Evolutionary conservation across 1,139 yeast species (phyloP).

Genomic region (Zygosaccharomyces pseudobailii): DNA sequence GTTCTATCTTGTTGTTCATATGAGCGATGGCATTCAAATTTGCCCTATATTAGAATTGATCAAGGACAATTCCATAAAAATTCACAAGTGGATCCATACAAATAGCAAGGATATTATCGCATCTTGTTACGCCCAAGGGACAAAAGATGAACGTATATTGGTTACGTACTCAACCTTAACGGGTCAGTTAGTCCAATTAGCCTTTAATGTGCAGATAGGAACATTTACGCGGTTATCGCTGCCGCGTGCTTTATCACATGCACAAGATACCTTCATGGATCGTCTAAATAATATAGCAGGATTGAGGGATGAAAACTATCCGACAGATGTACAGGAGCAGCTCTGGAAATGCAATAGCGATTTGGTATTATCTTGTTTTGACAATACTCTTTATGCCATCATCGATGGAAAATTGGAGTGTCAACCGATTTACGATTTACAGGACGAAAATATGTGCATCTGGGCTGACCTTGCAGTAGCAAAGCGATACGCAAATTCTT

Average conservation of each 20-base stretch:
- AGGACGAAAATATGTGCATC: constrained; percentile 9
- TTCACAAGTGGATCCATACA: constrained; percentile 15
- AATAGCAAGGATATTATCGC: constrained; percentile 15
- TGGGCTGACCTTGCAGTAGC: constrained; percentile 15
- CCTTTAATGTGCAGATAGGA: constrained; percentile 8
- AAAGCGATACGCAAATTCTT: constrained; percentile 14
- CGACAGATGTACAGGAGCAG: constrained; percentile 2
- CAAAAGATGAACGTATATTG: constrained; percentile 11
- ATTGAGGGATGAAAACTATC: constrained; percentile 5
- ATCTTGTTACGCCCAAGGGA: constrained; percentile 13
- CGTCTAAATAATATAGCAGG: constrained; percentile 7
- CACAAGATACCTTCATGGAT: constrained; percentile 8
- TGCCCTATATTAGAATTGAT: constrained; percentile 9
- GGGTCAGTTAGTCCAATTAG: constrained; percentile 14
- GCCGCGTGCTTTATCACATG: constrained; percentile 1
- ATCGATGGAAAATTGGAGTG: constrained; percentile 9
- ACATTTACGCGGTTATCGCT: constrained; percentile 9
- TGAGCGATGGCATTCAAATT: constrained; percentile 16
- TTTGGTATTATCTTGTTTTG: constrained; percentile 17
- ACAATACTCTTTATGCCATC: constrained; percentile 15
- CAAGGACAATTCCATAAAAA: neutral
- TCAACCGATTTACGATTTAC: constrained; percentile 2
- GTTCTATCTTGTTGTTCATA: constrained; percentile 13
- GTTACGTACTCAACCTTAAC: constrained; percentile 16
- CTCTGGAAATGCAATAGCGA: constrained; percentile 8